phyloP scores from a whole-genome alignment of 495 filamentous ascomycete genomes.

The Penicillium goetzii region DNA sequence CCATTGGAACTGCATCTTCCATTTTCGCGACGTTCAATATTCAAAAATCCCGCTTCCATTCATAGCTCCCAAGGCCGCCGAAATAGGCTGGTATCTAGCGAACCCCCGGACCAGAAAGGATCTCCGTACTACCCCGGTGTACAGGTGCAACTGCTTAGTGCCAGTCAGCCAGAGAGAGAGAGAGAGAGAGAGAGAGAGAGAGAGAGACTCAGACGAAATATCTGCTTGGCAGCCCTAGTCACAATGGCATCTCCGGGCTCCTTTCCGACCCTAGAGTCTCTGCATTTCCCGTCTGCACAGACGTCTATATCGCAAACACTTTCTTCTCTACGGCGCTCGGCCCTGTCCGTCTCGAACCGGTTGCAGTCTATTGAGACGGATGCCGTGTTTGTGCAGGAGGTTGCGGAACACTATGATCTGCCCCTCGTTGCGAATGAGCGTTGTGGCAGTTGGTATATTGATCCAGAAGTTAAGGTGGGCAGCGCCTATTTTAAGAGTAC shows the following conservation, averaged over 20 bases:
- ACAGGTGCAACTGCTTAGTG: conserved; percentile 1
- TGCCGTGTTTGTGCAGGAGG: conserved; percentile 64
- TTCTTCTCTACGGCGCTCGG: conserved; percentile 66
- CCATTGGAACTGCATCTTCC: conserved; percentile 3
- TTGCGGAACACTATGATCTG: conserved; percentile 56
- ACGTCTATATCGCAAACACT: conserved; percentile 50
- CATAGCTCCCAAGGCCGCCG: background rate
- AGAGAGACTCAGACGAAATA: background rate
- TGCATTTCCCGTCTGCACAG: conserved; percentile 50
- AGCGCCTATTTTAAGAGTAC: conserved; percentile 97
- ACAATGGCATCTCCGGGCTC: conserved; percentile 26
- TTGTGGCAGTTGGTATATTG: conserved; percentile 95
- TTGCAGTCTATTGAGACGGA: conserved; percentile 73
- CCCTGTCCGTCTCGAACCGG: conserved; percentile 79
- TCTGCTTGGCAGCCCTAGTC: conserved; percentile 1
- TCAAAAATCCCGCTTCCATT: background rate
- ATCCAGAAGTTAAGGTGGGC: conserved; percentile 62
- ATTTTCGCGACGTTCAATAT: conserved; percentile 9
- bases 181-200: background rate
- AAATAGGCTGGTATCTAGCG: background rate
- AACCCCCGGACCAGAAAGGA: background rate
- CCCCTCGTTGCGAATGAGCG: conserved; percentile 92
- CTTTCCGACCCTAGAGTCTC: conserved; percentile 44
- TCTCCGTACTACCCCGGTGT: conserved; percentile 18
- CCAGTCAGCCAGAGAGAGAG: background rate